These are phyloP conservation scores for Neurospora discreta DNA, from an alignment of 495 filamentous ascomycete genomes.

Conservation along the genomic window DNA sequence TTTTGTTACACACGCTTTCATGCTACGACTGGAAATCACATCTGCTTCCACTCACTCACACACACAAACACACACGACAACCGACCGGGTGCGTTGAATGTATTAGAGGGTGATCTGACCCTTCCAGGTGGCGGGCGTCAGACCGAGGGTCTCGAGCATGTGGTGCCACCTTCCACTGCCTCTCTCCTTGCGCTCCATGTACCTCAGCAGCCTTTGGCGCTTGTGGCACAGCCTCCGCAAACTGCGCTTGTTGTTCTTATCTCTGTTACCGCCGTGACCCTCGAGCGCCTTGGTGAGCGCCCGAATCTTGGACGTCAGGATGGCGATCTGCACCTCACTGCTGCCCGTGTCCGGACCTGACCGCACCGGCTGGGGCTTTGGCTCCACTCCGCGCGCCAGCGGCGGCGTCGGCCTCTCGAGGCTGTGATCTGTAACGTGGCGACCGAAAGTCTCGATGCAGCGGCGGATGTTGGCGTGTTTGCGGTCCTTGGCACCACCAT, in stretches of 20 bases:
- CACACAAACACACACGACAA: conserved; percentile 1
- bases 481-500: conserved; percentile 64
- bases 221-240: conserved; percentile 74
- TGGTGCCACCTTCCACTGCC: conserved; percentile 82
- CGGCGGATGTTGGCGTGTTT: conserved; percentile 68
- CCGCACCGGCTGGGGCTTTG: conserved; percentile 47
- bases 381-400: conserved; percentile 25
- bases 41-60: neutral
- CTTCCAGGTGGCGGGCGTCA: conserved; percentile 79
- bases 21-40: conserved; percentile 1
- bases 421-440: conserved; percentile 72
- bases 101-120: conserved; percentile 68
- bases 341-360: conserved; percentile 86
- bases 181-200: conserved; percentile 79
- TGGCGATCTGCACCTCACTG: conserved; percentile 93
- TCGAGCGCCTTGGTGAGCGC: conserved; percentile 56
- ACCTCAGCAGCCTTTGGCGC: conserved; percentile 75
- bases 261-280: conserved; percentile 43
- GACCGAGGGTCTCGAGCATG: conserved; percentile 66
- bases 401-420: conserved; percentile 43
- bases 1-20: neutral
- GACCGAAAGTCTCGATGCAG: conserved; percentile 79
- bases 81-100: neutral
- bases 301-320: conserved; percentile 88
- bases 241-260: conserved; percentile 92